Evolutionary conservation across 1,139 yeast species (phyloP).

Genomic region (Scheffersomyces segobiensis): DNA sequence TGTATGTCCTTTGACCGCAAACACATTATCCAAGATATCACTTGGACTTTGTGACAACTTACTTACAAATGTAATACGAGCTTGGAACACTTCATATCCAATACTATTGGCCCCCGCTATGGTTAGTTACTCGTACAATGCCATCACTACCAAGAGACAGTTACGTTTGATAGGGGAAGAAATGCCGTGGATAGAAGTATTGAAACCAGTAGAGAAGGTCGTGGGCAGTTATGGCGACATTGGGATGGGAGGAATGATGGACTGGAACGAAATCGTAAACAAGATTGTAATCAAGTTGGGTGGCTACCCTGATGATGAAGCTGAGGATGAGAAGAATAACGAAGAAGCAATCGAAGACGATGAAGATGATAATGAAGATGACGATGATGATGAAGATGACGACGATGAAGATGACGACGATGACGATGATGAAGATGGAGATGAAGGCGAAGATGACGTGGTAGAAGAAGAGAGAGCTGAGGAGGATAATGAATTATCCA

Average conservation of each 20-base stretch:
- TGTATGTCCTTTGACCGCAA: slow-evolving; percentile 89
- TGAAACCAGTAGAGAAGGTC: slow-evolving; percentile 91
- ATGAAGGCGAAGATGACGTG: slow-evolving; percentile 46
- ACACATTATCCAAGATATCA: slow-evolving; percentile 86
- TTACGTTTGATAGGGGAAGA: slow-evolving; percentile 73
- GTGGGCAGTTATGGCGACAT: slow-evolving; percentile 92
- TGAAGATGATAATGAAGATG: slow-evolving; percentile 25
- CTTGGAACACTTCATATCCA: slow-evolving; percentile 91
- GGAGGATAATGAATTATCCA: neutral
- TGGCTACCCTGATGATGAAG: slow-evolving; percentile 87
- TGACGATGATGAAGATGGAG: slow-evolving; percentile 43
- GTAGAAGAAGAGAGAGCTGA: slow-evolving; percentile 40
- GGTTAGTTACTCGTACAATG: slow-evolving; percentile 88
- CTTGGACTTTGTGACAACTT: slow-evolving; percentile 88
- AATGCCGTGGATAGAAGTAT: slow-evolving; percentile 87
- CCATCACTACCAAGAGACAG: slow-evolving; percentile 84
- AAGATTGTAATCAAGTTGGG: slow-evolving; percentile 80
- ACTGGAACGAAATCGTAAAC: slow-evolving; percentile 87
- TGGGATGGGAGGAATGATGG: slow-evolving; percentile 94
- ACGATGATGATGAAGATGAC: slow-evolving; percentile 41
- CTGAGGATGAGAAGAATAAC: slow-evolving; percentile 71
- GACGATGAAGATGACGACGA: slow-evolving; percentile 51
- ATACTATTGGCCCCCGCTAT: slow-evolving; percentile 89
- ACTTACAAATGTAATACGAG: slow-evolving; percentile 82
- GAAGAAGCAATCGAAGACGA: slow-evolving; percentile 32